Percentiles rank a stretch among this genome's conserved stretches.
phyloP scores from a whole-genome alignment of 768 basidiomycete genomes.

The Serendipita sp. region DNA sequence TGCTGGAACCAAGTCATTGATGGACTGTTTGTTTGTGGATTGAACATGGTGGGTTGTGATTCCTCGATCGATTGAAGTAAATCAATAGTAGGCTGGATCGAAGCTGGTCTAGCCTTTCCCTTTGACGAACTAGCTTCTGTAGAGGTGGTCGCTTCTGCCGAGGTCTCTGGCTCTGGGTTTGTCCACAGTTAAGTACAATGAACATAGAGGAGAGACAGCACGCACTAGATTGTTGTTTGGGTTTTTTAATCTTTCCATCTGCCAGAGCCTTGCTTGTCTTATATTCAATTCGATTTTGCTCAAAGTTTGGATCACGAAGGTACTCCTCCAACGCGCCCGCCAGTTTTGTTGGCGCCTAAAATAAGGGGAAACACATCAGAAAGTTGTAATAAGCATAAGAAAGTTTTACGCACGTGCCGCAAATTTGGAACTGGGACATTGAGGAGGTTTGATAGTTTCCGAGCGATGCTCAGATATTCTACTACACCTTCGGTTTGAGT shows the following conservation, averaged over 20 bases:
- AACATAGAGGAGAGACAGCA: neutral
- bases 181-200: neutral
- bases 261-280: constrained; percentile 57
- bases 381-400: neutral
- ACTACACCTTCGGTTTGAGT: constrained; percentile 78
- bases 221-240: neutral
- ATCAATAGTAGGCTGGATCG: constrained; percentile 44
- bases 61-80: constrained; percentile 86
- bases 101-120: constrained; percentile 18
- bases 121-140: neutral
- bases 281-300: constrained; percentile 87
- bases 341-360: constrained; percentile 84
- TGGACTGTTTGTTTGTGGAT: constrained; percentile 38
- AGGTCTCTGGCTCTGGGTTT: neutral
- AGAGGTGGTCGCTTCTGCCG: neutral
- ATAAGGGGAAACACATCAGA: constrained; percentile 1
- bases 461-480: constrained; percentile 81
- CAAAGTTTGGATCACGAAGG: constrained; percentile 89
- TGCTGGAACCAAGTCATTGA: constrained; percentile 16
- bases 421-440: constrained; percentile 90
- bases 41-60: constrained; percentile 48
- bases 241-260: constrained; percentile 23
- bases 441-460: constrained; percentile 80
- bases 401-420: constrained; percentile 39
- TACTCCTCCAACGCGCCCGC: constrained; percentile 90